Evolutionary conservation across 1,139 yeast genomes (phyloP).

Genomic region (Diutina catenulata): DNA sequence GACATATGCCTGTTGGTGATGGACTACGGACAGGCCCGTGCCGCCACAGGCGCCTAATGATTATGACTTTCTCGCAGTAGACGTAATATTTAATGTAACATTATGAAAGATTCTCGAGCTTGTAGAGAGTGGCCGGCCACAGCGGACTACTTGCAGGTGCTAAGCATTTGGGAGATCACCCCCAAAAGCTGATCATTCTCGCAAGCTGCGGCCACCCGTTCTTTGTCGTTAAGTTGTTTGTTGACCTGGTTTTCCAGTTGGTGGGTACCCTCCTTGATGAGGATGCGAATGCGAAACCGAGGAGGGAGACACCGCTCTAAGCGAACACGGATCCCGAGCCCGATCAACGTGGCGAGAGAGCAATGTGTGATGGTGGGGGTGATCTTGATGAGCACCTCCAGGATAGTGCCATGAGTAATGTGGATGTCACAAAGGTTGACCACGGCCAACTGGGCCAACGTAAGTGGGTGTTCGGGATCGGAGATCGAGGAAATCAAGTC

Average conservation of each 20-base stretch:
- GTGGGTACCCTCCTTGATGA: conserved; percentile 85
- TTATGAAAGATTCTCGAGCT: no score
- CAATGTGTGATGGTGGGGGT: conserved; percentile 99
- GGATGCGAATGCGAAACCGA: conserved; percentile 66
- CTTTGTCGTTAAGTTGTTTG: conserved; percentile 93
- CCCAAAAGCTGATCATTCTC: conserved; percentile 85
- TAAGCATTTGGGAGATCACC: conserved; percentile 86
- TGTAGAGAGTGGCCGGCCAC: no score
- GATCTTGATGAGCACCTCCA: conserved; percentile 70
- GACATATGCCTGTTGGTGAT: conserved; percentile 29
- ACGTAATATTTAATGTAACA: no score
- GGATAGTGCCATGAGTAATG: conserved; percentile 46
- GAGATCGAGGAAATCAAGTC: conserved; percentile 76
- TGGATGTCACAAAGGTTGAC: conserved; percentile 75
- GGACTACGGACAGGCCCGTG: no score
- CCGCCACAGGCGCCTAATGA: no score
- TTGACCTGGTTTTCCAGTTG: conserved; percentile 94
- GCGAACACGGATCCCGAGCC: conserved; percentile 87
- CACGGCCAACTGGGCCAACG: conserved; percentile 90
- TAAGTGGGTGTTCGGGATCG: conserved; percentile 96
- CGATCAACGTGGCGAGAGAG: conserved; percentile 89
- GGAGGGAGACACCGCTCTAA: conserved; percentile 83
- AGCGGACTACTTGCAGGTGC: conserved; percentile 51
- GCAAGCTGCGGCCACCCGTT: conserved; percentile 97
- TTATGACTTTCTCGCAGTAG: no score